Percentiles rank a stretch among this genome's conserved stretches.
These are phyloP conservation scores for Clausena lansium DNA, from an alignment of 345 rosid species.

Conservation along the genomic window DNA sequence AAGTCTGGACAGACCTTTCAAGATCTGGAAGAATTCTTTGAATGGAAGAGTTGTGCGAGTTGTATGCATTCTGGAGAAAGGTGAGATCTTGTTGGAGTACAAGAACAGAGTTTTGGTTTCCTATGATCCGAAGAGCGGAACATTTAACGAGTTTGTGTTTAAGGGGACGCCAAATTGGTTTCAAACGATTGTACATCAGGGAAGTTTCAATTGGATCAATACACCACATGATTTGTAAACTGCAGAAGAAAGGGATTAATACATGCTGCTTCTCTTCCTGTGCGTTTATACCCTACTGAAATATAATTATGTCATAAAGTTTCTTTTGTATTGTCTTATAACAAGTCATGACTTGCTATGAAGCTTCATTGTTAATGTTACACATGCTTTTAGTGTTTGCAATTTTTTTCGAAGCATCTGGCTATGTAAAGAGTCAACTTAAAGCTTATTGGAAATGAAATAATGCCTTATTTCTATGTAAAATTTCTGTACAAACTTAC, in stretches of 20 bases:
- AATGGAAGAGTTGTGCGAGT: slow-evolving; percentile 53
- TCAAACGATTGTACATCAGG: slow-evolving; percentile 64
- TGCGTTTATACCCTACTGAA: slow-evolving; percentile 22
- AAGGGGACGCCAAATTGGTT: slow-evolving; percentile 76
- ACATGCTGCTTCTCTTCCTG: slow-evolving; percentile 5
- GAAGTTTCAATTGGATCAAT: slow-evolving; percentile 67
- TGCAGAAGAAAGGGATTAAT: neutral
- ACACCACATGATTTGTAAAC: slow-evolving; percentile 31
- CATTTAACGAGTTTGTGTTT: slow-evolving; percentile 56
- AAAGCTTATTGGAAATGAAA: slow-evolving; percentile 1
- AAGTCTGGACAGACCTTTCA: slow-evolving; percentile 38
- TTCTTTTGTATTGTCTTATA: slow-evolving; percentile 8
- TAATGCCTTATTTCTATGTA: neutral
- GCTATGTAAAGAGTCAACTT: neutral
- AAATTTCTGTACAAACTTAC: neutral
- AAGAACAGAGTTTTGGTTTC: slow-evolving; percentile 64
- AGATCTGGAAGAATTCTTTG: slow-evolving; percentile 49
- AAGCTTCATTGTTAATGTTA: neutral
- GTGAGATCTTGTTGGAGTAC: slow-evolving; percentile 81
- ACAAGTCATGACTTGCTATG: neutral
- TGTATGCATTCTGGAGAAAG: slow-evolving; percentile 55
- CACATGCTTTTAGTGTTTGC: neutral
- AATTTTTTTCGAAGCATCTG: neutral
- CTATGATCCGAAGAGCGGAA: slow-evolving; percentile 60
- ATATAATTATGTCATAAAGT: slow-evolving; percentile 10